Conservation (phyloP, 1,139 yeast species). For the Yueomyces sp. region DNA sequence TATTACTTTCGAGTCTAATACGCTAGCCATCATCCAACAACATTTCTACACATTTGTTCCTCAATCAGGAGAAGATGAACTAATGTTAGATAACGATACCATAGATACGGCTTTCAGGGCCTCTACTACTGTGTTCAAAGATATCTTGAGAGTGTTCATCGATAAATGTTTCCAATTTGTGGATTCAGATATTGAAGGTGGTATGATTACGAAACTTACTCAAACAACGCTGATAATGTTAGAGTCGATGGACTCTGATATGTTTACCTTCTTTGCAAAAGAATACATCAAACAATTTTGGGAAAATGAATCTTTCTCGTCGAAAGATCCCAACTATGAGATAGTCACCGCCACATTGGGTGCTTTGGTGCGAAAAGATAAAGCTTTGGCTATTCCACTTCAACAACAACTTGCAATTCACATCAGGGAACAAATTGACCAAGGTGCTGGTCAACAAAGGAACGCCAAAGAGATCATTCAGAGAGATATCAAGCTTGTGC, state of each 20-base stretch:
- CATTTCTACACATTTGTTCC: conserved; percentile 45
- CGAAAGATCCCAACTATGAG: conserved; percentile 21
- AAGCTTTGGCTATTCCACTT: conserved; percentile 25
- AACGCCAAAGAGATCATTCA: conserved; percentile 58
- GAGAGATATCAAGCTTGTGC: conserved; percentile 63
- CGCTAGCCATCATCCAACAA: conserved; percentile 42
- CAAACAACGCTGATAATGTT: conserved; percentile 55
- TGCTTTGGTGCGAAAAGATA: conserved; percentile 47
- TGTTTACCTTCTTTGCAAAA: conserved; percentile 30
- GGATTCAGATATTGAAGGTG: conserved; percentile 60
- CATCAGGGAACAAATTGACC: conserved; percentile 57
- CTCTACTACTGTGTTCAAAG: conserved; percentile 61
- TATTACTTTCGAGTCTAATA: conserved; percentile 45
- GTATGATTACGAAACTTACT: conserved; percentile 33
- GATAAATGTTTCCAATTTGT: conserved; percentile 51
- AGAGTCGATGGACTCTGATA: conserved; percentile 57
- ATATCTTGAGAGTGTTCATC: conserved; percentile 44
- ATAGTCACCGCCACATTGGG: conserved; percentile 51
- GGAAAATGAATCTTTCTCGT: conserved; percentile 45
- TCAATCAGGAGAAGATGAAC: conserved; percentile 12
- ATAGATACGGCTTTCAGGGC: conserved; percentile 53
- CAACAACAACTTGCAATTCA: conserved; percentile 19
- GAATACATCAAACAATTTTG: conserved; percentile 44
- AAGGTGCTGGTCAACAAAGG: conserved; percentile 74
- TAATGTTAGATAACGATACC: conserved; percentile 30